phyloP scores from a whole-genome alignment of 352 stramenopile species.

The Paralagenidium karlingii region DNA sequence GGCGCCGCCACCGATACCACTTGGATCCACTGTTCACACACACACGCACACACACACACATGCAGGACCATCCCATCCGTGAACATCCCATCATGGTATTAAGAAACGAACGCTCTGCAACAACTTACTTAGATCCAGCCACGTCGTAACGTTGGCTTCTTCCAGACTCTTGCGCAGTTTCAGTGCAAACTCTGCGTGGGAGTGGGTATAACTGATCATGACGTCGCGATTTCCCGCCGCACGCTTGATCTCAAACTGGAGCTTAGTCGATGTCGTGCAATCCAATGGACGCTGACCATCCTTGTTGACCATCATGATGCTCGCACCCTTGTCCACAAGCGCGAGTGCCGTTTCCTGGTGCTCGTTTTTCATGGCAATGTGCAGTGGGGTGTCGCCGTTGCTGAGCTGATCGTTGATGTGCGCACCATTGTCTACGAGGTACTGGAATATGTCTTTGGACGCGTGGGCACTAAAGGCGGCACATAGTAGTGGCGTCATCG shows the following conservation, averaged over 20 bases:
- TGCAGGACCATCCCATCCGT: too few species aligned
- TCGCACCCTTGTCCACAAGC: slow-evolving; percentile 34
- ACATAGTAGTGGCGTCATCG: slow-evolving; percentile 55
- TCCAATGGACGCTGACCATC: slow-evolving; percentile 60
- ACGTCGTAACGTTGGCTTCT: slow-evolving; percentile 58
- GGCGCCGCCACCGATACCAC: slow-evolving; percentile 57
- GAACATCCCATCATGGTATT: too few species aligned
- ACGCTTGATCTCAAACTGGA: slow-evolving; percentile 76
- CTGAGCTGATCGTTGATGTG: slow-evolving; percentile 53
- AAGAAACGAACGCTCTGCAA: too few species aligned
- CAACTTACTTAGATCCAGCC: slow-evolving; percentile 49
- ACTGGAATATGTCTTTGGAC: slow-evolving; percentile 31
- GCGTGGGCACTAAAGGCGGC: slow-evolving; percentile 41
- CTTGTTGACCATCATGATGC: slow-evolving; percentile 50
- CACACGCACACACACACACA: not conserved
- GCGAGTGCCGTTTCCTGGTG: slow-evolving; percentile 46
- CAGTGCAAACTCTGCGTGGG: slow-evolving; percentile 54
- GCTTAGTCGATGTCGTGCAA: slow-evolving; percentile 66
- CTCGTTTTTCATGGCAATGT: slow-evolving; percentile 62
- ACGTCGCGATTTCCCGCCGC: slow-evolving; percentile 67
- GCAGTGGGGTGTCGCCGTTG: slow-evolving; percentile 58
- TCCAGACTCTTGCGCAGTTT: slow-evolving; percentile 62
- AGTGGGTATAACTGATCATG: slow-evolving; percentile 84
- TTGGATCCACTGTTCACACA: slow-evolving; percentile 36
- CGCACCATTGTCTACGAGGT: slow-evolving; percentile 28